Percentiles rank a stretch among this genome's conserved stretches.
phyloP scores from a whole-genome alignment of 495 filamentous ascomycete species.

The Aspergillus coremiiformis region DNA sequence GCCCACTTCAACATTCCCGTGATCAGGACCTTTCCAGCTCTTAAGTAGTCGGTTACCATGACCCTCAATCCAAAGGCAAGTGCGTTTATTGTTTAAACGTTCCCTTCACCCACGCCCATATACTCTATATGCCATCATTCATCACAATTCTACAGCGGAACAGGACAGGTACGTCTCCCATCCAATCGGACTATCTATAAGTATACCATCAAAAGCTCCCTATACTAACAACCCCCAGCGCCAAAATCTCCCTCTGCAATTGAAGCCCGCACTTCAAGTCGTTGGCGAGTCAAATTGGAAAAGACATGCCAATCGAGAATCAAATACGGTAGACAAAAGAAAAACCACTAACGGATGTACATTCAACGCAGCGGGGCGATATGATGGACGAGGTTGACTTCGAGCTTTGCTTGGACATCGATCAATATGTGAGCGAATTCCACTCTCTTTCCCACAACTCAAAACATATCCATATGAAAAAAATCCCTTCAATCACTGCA shows the following conservation, averaged over 20 bases:
- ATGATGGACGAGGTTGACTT: slow-evolving; percentile 17
- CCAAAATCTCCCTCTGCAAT: background rate
- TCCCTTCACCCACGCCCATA: background rate
- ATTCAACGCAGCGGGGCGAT: background rate
- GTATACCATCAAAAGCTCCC: background rate
- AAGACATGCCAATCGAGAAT: too few relatives aligned
- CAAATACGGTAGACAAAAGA: background rate
- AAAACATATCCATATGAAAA: too few relatives aligned
- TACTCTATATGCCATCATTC: background rate
- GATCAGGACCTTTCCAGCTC: background rate
- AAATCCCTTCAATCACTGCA: too few relatives aligned
- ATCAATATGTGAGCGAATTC: slow-evolving; percentile 11
- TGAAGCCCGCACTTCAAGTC: too few relatives aligned
- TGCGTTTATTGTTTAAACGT: background rate
- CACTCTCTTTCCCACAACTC: too few relatives aligned
- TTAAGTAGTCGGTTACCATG: background rate
- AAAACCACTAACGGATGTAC: background rate
- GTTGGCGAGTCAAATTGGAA: too few relatives aligned
- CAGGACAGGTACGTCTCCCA: background rate
- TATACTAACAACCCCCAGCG: background rate
- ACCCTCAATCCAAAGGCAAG: background rate
- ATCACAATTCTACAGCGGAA: background rate
- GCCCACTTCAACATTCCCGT: background rate
- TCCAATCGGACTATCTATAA: background rate
- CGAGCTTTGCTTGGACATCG: slow-evolving; percentile 15